Base-by-base conservation (phyloP, 129 eudicot genomes). In the Lactuca sativa region DNA sequence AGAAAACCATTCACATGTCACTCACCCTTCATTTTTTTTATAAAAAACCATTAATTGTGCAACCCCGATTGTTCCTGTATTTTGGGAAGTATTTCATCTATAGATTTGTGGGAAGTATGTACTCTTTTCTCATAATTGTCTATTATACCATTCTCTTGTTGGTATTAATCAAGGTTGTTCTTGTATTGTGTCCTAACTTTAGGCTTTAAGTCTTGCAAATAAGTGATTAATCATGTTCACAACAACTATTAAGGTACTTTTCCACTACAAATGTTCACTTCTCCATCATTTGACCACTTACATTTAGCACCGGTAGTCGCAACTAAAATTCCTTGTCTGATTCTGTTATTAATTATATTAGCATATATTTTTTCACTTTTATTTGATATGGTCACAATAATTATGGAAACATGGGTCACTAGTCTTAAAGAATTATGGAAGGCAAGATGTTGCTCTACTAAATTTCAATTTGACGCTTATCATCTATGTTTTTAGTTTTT, bases 61-160 rank as follows among this genome's bases (percentile, higher is more conserved):
- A 18, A 18, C 21, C 21, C 21, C 1, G 21, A 18, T 18, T 18
- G 21, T 18, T 18, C 21, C 21, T 1, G 21, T 18, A 18, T 18
- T 18, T 18, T 18, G 21, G 21, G 21, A 18, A 18, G 21, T 18
- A 18, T 96, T 54, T 74, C 88, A 40, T 85, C 89, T 80, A 95
- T 93, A 83, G 99, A 87, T 82, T 78, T 90, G 75, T 95, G 99
- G 99, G 99, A 95, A 85, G 97, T 90, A 52, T 53, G 84, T 75
- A 70, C 55, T 55, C 66, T 71, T 59, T 17, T 54, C 58, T 61
- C 41, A 14, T 31, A 53, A 34, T 18, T 21, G 31, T 70, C 21
- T 55, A 15, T 60, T 62, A 66, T 74, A 58, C 55, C 32, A 25
- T 62, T 51, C 18, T 21, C 54, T 58, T 40, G 58, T 64, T 56